Evolutionary conservation across 768 basidiomycete genomes (phyloP).

Genomic region (Grammothele lineata): DNA sequence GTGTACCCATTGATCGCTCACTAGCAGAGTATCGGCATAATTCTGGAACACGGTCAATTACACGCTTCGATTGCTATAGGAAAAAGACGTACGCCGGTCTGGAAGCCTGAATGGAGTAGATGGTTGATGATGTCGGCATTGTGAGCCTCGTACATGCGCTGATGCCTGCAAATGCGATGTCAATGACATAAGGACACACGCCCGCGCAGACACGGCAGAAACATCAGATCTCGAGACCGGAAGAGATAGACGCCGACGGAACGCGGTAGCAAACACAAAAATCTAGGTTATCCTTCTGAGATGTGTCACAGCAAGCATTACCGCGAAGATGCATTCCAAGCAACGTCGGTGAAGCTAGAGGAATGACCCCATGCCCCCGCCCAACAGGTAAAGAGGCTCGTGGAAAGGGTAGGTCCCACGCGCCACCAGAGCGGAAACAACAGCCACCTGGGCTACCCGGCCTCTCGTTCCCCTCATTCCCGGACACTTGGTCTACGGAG

Average conservation of each 20-base stretch:
- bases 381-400: neutral
- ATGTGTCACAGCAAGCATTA: neutral
- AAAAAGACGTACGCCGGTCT: conserved; percentile 63
- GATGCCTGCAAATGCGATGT: conserved; percentile 2
- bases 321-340: no score
- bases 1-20: conserved; percentile 25
- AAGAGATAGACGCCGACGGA: conserved; percentile 9
- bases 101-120: conserved; percentile 75
- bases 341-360: no score
- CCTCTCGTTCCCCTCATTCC: no score
- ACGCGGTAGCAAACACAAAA: no score
- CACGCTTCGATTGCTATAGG: neutral
- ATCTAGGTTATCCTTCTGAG: neutral
- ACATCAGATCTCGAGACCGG: conserved; percentile 1
- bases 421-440: no score
- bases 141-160: conserved; percentile 53
- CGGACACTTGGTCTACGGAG: no score
- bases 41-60: conserved; percentile 42
- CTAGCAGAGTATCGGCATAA: conserved; percentile 78
- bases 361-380: neutral
- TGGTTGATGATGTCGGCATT: conserved; percentile 77
- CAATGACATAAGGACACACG: no score
- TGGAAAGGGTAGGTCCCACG: neutral
- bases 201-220: no score
- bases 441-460: no score